Evolutionary conservation across 2,329 filamentous ascomycete species (phyloP).

Genomic region (Fusarium penzigii): DNA sequence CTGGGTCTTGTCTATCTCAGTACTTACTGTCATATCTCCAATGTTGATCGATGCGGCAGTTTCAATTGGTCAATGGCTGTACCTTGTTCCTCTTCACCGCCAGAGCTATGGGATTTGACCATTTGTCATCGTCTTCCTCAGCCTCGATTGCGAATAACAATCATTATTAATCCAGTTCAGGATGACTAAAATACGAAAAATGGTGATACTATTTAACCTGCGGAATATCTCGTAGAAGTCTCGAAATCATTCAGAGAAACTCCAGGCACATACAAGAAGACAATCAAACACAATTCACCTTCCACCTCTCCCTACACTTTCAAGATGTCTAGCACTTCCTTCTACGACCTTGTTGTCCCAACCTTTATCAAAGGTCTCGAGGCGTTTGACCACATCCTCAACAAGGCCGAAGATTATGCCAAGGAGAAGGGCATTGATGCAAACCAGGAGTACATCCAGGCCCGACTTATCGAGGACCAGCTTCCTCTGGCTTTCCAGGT

Average conservation of each 20-base stretch:
- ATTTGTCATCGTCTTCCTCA: background rate
- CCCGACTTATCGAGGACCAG: conserved; percentile 21
- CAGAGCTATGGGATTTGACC: background rate
- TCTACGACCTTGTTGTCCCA: conserved; percentile 17
- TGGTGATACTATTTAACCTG: no score
- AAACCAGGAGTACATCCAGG: conserved; percentile 10
- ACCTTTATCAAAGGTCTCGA: conserved; percentile 17
- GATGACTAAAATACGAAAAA: background rate
- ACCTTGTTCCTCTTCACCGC: background rate
- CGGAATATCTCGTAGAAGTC: background rate
- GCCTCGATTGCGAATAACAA: background rate
- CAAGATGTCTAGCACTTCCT: conserved; percentile 13
- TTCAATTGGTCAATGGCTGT: background rate
- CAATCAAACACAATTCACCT: background rate
- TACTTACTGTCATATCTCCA: background rate
- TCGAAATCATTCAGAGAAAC: background rate
- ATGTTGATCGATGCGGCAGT: conserved; percentile 2
- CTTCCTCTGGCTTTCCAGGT: conserved; percentile 21
- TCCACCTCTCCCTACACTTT: background rate
- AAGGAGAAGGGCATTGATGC: conserved; percentile 17
- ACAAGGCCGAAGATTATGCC: conserved; percentile 21
- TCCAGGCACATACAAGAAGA: background rate
- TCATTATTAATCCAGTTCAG: background rate
- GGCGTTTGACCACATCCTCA: conserved; percentile 17
- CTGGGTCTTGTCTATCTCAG: background rate